These are phyloP conservation scores for Penicillium lividum DNA, from an alignment of 495 filamentous ascomycete species.

Conservation along the genomic window DNA sequence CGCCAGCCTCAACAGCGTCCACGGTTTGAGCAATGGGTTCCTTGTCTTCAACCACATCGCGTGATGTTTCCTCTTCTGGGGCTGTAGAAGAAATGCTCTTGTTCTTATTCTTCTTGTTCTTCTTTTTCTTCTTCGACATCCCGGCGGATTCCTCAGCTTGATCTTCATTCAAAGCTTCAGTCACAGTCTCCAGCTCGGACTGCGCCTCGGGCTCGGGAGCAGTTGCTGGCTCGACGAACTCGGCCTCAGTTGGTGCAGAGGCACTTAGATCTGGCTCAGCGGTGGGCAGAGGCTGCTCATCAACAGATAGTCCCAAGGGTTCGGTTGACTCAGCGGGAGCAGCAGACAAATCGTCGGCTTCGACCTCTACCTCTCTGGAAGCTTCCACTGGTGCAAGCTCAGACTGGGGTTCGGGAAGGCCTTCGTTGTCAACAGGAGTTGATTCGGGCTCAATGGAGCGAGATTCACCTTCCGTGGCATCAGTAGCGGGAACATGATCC, in stretches of 20 bases:
- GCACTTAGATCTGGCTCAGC: neutral
- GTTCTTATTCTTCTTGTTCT: constrained; percentile 39
- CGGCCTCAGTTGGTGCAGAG: neutral
- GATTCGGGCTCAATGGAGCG: constrained; percentile 11
- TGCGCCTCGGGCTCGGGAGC: constrained; percentile 9
- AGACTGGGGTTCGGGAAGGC: neutral
- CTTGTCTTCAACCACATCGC: neutral
- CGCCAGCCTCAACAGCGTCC: neutral
- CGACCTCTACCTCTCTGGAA: constrained; percentile 8
- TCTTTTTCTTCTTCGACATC: constrained; percentile 40
- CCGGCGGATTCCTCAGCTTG: constrained; percentile 16
- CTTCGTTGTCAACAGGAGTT: neutral
- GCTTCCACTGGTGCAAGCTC: constrained; percentile 8
- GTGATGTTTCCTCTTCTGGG: neutral
- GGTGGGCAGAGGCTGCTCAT: neutral
- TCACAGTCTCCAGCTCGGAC: neutral
- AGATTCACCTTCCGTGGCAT: neutral
- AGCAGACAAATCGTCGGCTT: neutral
- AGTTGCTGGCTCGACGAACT: constrained; percentile 3
- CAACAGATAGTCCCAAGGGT: neutral
- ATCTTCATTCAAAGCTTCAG: constrained; percentile 7
- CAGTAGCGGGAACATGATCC: constrained; percentile 1
- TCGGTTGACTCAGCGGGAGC: constrained; percentile 1
- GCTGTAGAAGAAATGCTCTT: constrained; percentile 21
- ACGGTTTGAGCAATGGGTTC: neutral